phyloP scores from a whole-genome alignment of 495 filamentous ascomycete genomes.

The Schizothecium vesticola region DNA sequence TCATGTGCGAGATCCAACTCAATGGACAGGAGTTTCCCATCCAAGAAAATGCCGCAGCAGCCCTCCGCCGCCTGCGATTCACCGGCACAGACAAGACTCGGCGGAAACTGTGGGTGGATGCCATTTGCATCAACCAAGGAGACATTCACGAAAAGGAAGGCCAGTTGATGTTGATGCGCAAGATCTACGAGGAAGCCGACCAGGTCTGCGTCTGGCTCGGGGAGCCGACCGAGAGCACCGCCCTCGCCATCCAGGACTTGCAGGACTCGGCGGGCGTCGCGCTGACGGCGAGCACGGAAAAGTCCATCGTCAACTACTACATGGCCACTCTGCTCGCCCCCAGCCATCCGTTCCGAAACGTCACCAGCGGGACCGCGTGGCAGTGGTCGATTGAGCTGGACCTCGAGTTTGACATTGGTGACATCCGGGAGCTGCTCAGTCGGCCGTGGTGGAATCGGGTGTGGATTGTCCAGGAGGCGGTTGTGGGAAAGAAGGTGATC shows the following conservation, averaged over 20 bases:
- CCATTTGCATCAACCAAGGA: background rate
- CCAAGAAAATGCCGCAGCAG: background rate
- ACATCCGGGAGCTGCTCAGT: background rate
- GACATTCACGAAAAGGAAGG: background rate
- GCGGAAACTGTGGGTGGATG: background rate
- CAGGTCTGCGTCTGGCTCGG: background rate
- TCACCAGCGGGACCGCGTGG: background rate
- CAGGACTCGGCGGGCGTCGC: background rate
- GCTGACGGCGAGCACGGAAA: background rate
- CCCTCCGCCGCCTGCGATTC: background rate
- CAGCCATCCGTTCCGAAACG: background rate
- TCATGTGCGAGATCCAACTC: background rate
- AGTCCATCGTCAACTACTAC: background rate
- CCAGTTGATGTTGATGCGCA: background rate
- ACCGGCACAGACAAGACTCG: background rate
- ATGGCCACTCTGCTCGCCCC: background rate
- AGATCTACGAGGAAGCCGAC: background rate
- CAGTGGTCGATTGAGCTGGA: background rate
- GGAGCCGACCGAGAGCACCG: background rate
- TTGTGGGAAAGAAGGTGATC: background rate
- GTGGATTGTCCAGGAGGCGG: background rate
- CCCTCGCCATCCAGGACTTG: background rate
- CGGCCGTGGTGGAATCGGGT: background rate
- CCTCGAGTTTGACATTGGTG: background rate
- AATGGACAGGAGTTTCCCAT: background rate